phyloP scores from a whole-genome alignment of 2,329 filamentous ascomycete genomes.

The Nothopassalora personata region DNA sequence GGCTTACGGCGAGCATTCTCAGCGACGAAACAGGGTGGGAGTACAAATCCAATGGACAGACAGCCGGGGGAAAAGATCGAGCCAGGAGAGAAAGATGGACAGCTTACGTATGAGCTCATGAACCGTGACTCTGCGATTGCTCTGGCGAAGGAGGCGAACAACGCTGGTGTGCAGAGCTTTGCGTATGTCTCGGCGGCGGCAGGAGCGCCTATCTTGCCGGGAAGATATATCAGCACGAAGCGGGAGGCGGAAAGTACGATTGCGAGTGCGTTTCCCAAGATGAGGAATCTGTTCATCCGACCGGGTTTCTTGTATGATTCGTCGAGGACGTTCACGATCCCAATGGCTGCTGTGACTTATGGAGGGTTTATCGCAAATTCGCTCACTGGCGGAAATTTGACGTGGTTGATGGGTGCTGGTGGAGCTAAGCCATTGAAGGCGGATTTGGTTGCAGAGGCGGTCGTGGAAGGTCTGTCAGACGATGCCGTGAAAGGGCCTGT shows the following conservation, averaged over 20 bases:
- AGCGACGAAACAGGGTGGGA: slow-evolving; percentile 54
- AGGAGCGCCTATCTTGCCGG: slow-evolving; percentile 77
- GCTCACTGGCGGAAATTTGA: slow-evolving; percentile 69
- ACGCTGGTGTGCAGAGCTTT: slow-evolving; percentile 63
- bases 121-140: slow-evolving; percentile 85
- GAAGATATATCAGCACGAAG: slow-evolving; percentile 85
- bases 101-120: slow-evolving; percentile 95
- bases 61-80: slow-evolving; percentile 55
- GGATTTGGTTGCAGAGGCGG: slow-evolving; percentile 79
- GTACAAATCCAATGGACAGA: slow-evolving; percentile 62
- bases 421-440: slow-evolving; percentile 83
- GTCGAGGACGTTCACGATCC: slow-evolving; percentile 74
- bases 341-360: slow-evolving; percentile 72
- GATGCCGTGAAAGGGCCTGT: slow-evolving; percentile 67
- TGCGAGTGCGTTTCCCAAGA: slow-evolving; percentile 62
- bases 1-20: slow-evolving; percentile 77
- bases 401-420: slow-evolving; percentile 71
- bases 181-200: slow-evolving; percentile 84
- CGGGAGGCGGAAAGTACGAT: slow-evolving; percentile 80
- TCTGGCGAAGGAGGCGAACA: slow-evolving; percentile 69
- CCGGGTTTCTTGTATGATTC: slow-evolving; percentile 86
- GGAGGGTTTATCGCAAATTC: slow-evolving; percentile 72
- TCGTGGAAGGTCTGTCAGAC: slow-evolving; percentile 80
- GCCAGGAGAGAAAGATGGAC: slow-evolving; percentile 62
- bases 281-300: slow-evolving; percentile 77